Conservation (phyloP, 1,284 basidiomycete genomes). For the Mycosarcoma maydis region DNA sequence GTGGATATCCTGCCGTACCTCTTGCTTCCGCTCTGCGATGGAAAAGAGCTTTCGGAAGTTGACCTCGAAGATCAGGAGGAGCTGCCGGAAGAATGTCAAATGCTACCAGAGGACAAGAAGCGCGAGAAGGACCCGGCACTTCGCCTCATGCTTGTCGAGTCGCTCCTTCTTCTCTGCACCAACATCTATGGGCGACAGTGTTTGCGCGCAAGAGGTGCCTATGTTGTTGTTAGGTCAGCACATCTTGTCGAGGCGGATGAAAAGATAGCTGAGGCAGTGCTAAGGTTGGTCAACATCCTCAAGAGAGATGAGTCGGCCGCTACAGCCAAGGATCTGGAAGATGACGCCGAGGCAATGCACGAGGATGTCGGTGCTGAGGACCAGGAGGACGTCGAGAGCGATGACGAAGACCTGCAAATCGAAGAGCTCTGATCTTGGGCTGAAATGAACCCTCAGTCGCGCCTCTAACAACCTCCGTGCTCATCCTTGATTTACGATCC, state of each 20-base stretch:
- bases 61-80: constrained; percentile 82
- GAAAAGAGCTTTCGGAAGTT: constrained; percentile 75
- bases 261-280: constrained; percentile 69
- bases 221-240: constrained; percentile 82
- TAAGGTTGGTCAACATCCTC: constrained; percentile 64
- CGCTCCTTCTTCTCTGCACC: constrained; percentile 86
- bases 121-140: constrained; percentile 83
- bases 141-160: constrained; percentile 86
- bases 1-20: constrained; percentile 70
- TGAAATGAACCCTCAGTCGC: background rate
- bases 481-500: too few relatives aligned
- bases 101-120: constrained; percentile 83
- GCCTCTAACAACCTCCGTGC: too few relatives aligned
- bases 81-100: constrained; percentile 84
- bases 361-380: constrained; percentile 47
- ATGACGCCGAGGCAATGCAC: constrained; percentile 38
- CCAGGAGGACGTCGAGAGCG: constrained; percentile 36
- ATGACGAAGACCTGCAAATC: constrained; percentile 60
- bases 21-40: constrained; percentile 88
- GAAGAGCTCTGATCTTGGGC: constrained; percentile 53
- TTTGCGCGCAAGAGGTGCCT: constrained; percentile 82
- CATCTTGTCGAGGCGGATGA: constrained; percentile 84
- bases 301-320: constrained; percentile 62
- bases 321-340: constrained; percentile 48
- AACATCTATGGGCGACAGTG: constrained; percentile 86